Conservation (phyloP, 2,329 filamentous ascomycete genomes). For the Colletotrichum sp. region DNA sequence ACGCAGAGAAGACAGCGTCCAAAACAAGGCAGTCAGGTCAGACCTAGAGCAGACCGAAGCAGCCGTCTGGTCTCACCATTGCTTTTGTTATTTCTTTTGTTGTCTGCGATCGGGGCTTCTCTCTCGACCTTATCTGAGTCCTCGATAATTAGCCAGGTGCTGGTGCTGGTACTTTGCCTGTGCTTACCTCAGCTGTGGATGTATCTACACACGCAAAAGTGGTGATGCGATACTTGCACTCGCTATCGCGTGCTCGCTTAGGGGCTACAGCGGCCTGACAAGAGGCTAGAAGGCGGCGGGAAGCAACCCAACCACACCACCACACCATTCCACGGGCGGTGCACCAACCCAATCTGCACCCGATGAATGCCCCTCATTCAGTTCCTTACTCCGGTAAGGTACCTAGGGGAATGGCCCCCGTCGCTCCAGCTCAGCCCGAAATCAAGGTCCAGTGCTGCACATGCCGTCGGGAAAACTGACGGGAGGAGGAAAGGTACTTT, state of each 20-base stretch:
- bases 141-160: neutral
- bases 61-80: neutral
- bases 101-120: neutral
- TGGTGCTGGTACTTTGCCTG: neutral
- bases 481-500: neutral
- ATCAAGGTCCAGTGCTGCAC: neutral
- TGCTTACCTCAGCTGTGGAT: neutral
- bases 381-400: no score
- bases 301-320: neutral
- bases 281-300: neutral
- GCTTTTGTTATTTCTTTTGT: neutral
- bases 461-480: neutral
- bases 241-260: neutral
- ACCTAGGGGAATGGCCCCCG: neutral
- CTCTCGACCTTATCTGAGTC: neutral
- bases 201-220: neutral
- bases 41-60: neutral
- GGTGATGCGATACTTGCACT: accelerated
- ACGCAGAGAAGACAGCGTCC: neutral
- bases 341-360: neutral
- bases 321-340: neutral
- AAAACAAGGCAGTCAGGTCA: neutral
- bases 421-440: neutral
- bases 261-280: neutral
- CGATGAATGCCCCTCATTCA: neutral